Base-by-base conservation (phyloP, 2,329 filamentous ascomycete genomes). In the Neofusicoccum kwambonambiense region DNA sequence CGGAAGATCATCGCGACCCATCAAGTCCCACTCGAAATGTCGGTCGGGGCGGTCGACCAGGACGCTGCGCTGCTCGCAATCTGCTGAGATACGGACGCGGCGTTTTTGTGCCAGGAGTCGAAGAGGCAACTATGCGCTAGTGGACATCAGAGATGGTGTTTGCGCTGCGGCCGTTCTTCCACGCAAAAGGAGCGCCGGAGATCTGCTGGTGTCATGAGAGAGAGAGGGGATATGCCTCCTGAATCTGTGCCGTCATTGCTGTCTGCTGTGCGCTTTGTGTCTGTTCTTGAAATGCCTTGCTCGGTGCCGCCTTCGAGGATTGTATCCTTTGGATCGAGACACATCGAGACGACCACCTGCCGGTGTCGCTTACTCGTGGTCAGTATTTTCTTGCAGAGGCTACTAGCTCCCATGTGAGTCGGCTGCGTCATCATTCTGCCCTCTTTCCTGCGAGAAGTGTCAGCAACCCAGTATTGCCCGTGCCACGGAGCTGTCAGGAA, bases 1-100 rank as follows among this genome's bases (percentile, higher is more conserved):
- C 6, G 35, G 39, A 17, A 56, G 52, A 57, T 57, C 54, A 42
- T 45, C 41, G 37, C 19, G 27, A 34, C 41, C 22, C 41, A 31
- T 15, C 11, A 9, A 44, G 54, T 58, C 41, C 54, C 54, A 58
- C 54, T 19, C n/a, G 41, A 58, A 47, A 35, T 47, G 54, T 58
- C 54, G 54, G 41, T 58, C 54, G 54, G 39, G 5, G 19, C 12
- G 15, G 37, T 44, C 27, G 13, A 31, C 13, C 3, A 47, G 15
- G 54, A 39, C 27, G 9, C 13, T 57, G 39, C n/a, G 15, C 42
- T 19, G n/a, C 41, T 47, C 41, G n/a, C 27, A 45, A 44, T 17
- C 22, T 45, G 41, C n/a, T 44, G 41, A 44, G 15, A 44, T 44
- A 44, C n/a, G 11, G 41, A 44, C n/a, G 6, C 27, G 27, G 27